Base-by-base conservation (phyloP, 345 rosid species). In the Murraya koenigii region DNA sequence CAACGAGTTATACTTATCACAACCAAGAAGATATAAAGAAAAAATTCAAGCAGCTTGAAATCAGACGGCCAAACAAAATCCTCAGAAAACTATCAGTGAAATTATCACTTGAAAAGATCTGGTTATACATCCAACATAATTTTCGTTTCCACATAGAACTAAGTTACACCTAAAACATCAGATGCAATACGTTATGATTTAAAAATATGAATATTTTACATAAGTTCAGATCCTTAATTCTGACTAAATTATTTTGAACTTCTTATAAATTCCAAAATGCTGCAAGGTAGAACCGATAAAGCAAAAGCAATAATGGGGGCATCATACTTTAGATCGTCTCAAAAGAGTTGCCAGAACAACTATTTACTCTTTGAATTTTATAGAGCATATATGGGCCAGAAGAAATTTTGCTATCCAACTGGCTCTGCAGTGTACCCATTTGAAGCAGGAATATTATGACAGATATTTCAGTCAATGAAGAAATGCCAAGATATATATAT, bases 301-400 rank as follows among this genome's bases (percentile, higher is more conserved):
- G 36, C 6, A 20, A 41, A 6, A 22, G 11, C 10, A 35, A 44
- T 74, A 22, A 49, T 4, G 6, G 14, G 55, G 6, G 52, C 55
- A 4, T 15, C 15, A 14, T 49, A 13, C 20, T 5, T 13, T 17
- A 2, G 95, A 84, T 25, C 92, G 85, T n/a, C 95, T 88, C 77
- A 94, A 84, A 17, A 92, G 97, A 23, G 99, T 96, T 60, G 99
- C 97, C 35, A 96, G 88, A 76, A 94, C 97, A 83, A 96, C 95
- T 76, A 96, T 92, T 98, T 95, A 96, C 80, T 96, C 97, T 85
- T 94, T n/a, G n/a, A n/a, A n/a, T n/a, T n/a, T n/a, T n/a, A n/a
- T n/a, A n/a, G n/a, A n/a, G n/a, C n/a, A n/a, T n/a, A n/a, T n/a
- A n/a, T n/a, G n/a, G n/a, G n/a, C n/a, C n/a, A n/a, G n/a, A n/a